Base-by-base conservation (phyloP, 2,329 filamentous ascomycete genomes). In the Pseudogymnoascus sp. region DNA sequence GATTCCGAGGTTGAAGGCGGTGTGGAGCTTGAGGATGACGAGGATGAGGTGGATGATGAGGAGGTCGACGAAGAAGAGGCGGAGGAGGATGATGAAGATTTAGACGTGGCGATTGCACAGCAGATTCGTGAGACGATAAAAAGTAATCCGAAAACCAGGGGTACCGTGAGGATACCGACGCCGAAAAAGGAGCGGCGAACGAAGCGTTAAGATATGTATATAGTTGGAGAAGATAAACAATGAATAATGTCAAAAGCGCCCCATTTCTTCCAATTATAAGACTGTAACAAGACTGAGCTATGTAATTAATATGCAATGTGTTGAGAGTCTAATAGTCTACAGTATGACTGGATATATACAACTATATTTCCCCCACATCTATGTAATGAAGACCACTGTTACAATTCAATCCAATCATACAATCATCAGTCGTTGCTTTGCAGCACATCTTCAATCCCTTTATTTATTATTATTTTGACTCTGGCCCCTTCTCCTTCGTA, bases 11-110 rank as follows among this genome's bases (percentile, higher is more conserved):
- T 71, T 8, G 71, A 73, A 40, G 70, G 68, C 44, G 71, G 70
- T 19, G 68, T 68, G n/a, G 67, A 65, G 17, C 59, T 71, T 15
- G 67, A 71, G 64, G 68, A 71, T 67, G 75, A 76, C 60, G 74
- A 75, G 19, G 70, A 74, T 19, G 76, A 77, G 64, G 75, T 78
- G 28, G 76, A 74, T 63, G 76, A 77, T 60, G 76, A 80, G 23
- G 73, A 77, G 28, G 71, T 65, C 28, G 70, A 68, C 19, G 69
- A 65, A 57, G 68, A 71, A 10, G 69, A 64, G 17, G 68, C 66
- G 28, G 71, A 70, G 17, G 68, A 67, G 15, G 67, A 67, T 19
- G 70, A 67, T 7, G 70, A 69, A 10, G 64, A 64, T 33, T 21
- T 57, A 40, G 65, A 69, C 53, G 68, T 67, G 15, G 70, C 68